Percentiles rank a stretch among this genome's conserved stretches.
Conservation (phyloP, 2,329 filamentous ascomycete genomes). For the Phyllosticta paracitricarpa region DNA sequence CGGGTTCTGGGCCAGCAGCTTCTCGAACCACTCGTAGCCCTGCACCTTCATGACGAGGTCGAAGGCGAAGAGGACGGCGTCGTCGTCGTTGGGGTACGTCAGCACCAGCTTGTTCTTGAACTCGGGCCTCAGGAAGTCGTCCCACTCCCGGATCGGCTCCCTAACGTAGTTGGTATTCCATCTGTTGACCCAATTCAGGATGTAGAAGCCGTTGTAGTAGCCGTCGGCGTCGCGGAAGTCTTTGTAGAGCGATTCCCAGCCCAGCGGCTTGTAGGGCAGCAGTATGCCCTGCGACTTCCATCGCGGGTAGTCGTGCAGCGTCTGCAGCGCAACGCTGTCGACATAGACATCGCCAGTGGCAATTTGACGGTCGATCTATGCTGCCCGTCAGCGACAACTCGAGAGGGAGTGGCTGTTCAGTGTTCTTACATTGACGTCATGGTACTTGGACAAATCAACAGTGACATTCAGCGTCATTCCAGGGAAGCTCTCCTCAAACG, state of each 20-base stretch:
- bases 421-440: slow-evolving; percentile 27
- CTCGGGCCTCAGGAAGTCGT: slow-evolving; percentile 38
- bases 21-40: slow-evolving; percentile 39
- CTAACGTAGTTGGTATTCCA: slow-evolving; percentile 27
- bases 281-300: slow-evolving; percentile 41
- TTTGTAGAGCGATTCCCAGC: slow-evolving; percentile 35
- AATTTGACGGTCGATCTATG: slow-evolving; percentile 36
- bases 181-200: slow-evolving; percentile 29
- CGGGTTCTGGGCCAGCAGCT: slow-evolving; percentile 39
- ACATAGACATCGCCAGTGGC: slow-evolving; percentile 22
- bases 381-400: not conserved
- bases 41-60: slow-evolving; percentile 24
- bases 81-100: slow-evolving; percentile 50
- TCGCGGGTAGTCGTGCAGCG: slow-evolving; percentile 41
- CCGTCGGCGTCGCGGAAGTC: slow-evolving; percentile 34
- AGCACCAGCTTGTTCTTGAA: slow-evolving; percentile 46
- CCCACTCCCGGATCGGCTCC: slow-evolving; percentile 29
- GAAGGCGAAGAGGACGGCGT: slow-evolving; percentile 44
- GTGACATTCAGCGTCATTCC: slow-evolving; percentile 44
- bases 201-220: slow-evolving; percentile 35
- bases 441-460: slow-evolving; percentile 48
- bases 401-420: not conserved
- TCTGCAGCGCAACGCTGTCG: slow-evolving; percentile 42
- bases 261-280: slow-evolving; percentile 40
- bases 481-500: slow-evolving; percentile 40